Conservation (phyloP, 768 basidiomycete species). For the Mrakia hoshinonis region DNA sequence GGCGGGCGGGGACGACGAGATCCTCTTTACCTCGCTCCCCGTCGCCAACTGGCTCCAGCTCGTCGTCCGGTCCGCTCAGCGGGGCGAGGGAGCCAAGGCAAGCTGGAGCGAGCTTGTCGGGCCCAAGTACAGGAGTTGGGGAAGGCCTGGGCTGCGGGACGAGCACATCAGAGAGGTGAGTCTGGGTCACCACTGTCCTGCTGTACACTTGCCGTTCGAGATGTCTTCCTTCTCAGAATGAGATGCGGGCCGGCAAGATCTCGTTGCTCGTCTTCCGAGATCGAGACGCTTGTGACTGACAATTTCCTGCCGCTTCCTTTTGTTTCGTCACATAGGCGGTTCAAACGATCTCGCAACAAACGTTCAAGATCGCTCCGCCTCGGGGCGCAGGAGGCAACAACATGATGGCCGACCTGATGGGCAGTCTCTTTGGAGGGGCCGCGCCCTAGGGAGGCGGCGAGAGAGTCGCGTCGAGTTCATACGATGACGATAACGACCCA, state of each 20-base stretch:
- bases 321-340: slow-evolving; percentile 14
- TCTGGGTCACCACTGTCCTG: slow-evolving; percentile 29
- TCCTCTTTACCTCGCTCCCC: slow-evolving; percentile 64
- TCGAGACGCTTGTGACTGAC: no score
- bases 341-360: slow-evolving; percentile 36
- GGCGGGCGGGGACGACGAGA: slow-evolving; percentile 51
- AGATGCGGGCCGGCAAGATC: background rate
- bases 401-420: slow-evolving; percentile 80
- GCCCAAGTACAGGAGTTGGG: slow-evolving; percentile 44
- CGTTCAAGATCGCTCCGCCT: slow-evolving; percentile 80
- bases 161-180: slow-evolving; percentile 47
- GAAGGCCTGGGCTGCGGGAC: slow-evolving; percentile 47
- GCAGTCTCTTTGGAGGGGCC: slow-evolving; percentile 74
- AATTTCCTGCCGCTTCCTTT: background rate
- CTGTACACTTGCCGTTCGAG: background rate
- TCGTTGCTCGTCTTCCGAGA: no score
- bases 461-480: background rate
- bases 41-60: slow-evolving; percentile 84
- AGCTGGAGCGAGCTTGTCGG: slow-evolving; percentile 52
- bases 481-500: no score
- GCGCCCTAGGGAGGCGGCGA: background rate
- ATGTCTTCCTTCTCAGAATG: background rate
- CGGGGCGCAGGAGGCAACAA: slow-evolving; percentile 54
- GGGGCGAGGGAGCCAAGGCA: slow-evolving; percentile 73
- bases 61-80: slow-evolving; percentile 77